phyloP scores from a whole-genome alignment of 768 basidiomycete genomes.

The Chiua virens region DNA sequence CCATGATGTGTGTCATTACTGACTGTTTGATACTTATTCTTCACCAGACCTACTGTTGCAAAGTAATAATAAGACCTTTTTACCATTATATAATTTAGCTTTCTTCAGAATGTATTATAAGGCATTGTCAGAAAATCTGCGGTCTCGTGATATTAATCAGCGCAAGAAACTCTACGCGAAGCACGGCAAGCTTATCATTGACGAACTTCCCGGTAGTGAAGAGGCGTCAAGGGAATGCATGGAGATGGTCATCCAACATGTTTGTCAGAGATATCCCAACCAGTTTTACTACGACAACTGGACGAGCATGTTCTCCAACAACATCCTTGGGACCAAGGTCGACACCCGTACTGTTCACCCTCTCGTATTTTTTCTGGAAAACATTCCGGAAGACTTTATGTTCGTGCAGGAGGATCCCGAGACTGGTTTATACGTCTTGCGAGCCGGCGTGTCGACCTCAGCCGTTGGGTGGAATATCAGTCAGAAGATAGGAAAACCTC shows the following conservation, averaged over 20 bases:
- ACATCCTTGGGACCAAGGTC: constrained; percentile 37
- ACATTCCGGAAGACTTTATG: constrained; percentile 54
- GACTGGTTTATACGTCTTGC: constrained; percentile 44
- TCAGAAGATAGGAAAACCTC: constrained; percentile 47
- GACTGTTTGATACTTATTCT: no score
- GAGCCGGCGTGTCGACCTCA: constrained; percentile 47
- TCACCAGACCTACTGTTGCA: no score
- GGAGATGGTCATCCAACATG: constrained; percentile 55
- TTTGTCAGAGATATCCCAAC: constrained; percentile 56
- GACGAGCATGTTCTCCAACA: constrained; percentile 42
- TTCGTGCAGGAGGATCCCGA: constrained; percentile 41
- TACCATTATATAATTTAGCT: no score
- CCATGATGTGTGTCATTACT: no score
- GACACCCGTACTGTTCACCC: constrained; percentile 35
- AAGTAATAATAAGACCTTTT: no score
- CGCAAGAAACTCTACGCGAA: constrained; percentile 39
- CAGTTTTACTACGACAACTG: constrained; percentile 42
- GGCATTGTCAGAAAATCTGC: no score
- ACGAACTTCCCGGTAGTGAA: constrained; percentile 49
- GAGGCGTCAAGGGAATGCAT: constrained; percentile 50
- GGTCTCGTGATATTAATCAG: no score
- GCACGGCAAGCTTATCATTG: constrained; percentile 43
- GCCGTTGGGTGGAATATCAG: constrained; percentile 50
- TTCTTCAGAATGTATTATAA: no score
- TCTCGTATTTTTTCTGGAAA: constrained; percentile 44